A percentile compares a stretch with the other conserved stretches of the same genome.
These are phyloP conservation scores for Colletotrichum viniferum DNA, from an alignment of 2,329 filamentous ascomycete species.

Conservation along the genomic window DNA sequence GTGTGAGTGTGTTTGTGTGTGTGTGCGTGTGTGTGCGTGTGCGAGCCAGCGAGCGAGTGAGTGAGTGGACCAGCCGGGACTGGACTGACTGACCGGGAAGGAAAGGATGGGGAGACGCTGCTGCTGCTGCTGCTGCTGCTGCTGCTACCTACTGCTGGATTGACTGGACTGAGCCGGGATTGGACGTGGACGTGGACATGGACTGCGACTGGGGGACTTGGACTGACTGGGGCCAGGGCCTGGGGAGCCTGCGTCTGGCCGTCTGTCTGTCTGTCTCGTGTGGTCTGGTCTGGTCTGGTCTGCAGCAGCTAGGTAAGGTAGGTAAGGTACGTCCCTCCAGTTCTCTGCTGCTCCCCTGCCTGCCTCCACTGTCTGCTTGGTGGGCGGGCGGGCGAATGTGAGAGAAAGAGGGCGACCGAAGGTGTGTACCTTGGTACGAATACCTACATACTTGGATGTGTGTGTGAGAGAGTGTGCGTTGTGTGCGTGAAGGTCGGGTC, in stretches of 20 bases:
- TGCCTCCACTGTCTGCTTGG: background rate
- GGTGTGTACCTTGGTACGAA: background rate
- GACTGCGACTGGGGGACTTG: background rate
- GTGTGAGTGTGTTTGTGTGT: background rate
- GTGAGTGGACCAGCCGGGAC: background rate
- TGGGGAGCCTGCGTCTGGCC: background rate
- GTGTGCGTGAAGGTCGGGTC: background rate
- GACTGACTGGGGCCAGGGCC: background rate
- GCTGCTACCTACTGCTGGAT: background rate
- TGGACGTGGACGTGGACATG: background rate
- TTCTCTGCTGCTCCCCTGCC: background rate
- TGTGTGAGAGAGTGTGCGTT: background rate
- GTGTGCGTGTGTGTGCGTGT: background rate
- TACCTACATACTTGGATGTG: background rate
- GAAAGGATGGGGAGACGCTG: background rate
- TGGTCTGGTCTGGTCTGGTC: background rate
- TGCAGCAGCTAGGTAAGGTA: background rate
- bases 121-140: background rate
- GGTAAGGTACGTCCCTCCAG: background rate
- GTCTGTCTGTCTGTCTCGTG: background rate
- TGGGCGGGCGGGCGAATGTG: background rate
- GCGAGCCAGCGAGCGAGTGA: background rate
- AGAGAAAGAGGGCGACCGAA: background rate
- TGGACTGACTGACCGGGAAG: background rate
- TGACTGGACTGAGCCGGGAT: background rate